Evolutionary conservation across 495 filamentous ascomycete genomes (phyloP), one percentile per base, ranked within the genome.

Genomic region (Aspergillus cavernicola): DNA sequence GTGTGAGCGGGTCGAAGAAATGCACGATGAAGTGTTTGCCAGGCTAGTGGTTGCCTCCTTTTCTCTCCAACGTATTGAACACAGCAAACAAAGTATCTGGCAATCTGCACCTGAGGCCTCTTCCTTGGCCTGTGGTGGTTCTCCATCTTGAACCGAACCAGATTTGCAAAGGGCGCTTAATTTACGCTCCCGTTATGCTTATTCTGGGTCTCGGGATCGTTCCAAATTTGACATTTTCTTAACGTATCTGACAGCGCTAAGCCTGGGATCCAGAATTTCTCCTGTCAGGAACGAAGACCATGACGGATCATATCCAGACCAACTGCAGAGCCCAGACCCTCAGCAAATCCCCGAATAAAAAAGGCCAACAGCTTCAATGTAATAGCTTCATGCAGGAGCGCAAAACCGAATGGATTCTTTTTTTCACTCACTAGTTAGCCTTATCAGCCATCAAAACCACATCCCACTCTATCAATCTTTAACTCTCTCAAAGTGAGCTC

Each of bases 111-210:
- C 18, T 18, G n/a, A 37, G 2, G 9, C 7, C 6, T 11, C 24
- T 13, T 20, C 8, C n/a, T 6, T 16, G 16, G 9, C 35, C 39
- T 42, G 48, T 49, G 44, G 53, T 52, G 52, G 41, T 53, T 32
- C 43, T 44, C 24, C 41, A 55, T 64, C 53, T 47, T 58, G 58
- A 61, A 56, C 33, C 31, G 62, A 59, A 64, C 62, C 62, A 58
- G 46, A 64, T 49, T 64, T 58, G 59, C 39, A 33, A 47, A 23
- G 32, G 26, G 53, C 58, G 57, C 57, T 59, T 64, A 59, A 49
- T 54, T 56, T 56, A 61, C 61, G 62, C 58, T 64, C 61, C 58
- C 35, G 46, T 61, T 64, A 64, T 64, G 62, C 62, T 64, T 64
- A 64, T 64, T 61, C 57, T 35, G 42, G 48, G 36, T 47, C 51